phyloP scores from a whole-genome alignment of 225 moss, liverwort and hornwort species.

The Marchantia paleacea region DNA sequence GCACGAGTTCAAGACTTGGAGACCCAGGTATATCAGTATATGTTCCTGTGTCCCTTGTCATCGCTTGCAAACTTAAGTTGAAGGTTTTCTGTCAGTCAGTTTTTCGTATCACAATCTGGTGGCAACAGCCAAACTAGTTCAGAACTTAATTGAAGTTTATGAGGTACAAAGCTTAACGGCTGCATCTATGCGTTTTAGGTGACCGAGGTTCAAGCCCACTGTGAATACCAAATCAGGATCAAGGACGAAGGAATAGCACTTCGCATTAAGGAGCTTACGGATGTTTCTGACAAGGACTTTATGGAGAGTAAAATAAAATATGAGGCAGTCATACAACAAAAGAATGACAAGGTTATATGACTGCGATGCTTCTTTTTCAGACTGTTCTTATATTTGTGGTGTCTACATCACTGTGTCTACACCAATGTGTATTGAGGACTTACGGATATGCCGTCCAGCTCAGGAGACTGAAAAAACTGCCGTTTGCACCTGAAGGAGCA shows the following conservation, averaged over 20 bases:
- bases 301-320: constrained; percentile 43
- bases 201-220: constrained; percentile 59
- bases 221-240: constrained; percentile 75
- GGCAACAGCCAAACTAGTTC: background rate
- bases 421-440: background rate
- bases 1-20: constrained; percentile 72
- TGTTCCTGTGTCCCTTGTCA: background rate
- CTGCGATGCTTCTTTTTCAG: background rate
- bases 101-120: background rate
- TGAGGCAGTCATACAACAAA: constrained; percentile 65
- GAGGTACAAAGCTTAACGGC: background rate
- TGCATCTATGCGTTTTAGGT: constrained; percentile 39
- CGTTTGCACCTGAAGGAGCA: too few relatives aligned
- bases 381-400: background rate
- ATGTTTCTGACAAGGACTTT: constrained; percentile 47
- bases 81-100: background rate
- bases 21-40: constrained; percentile 51
- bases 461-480: too few relatives aligned
- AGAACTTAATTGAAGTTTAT: background rate
- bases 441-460: too few relatives aligned
- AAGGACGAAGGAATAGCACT: constrained; percentile 73
- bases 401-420: too few relatives aligned
- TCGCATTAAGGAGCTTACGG: constrained; percentile 48
- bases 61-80: background rate
- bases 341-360: constrained; percentile 57